Evolutionary conservation across 1,139 yeast species (phyloP), one percentile per base, ranked within the genome.

Genomic region (Hemisphaericaspora xylanilytica): DNA sequence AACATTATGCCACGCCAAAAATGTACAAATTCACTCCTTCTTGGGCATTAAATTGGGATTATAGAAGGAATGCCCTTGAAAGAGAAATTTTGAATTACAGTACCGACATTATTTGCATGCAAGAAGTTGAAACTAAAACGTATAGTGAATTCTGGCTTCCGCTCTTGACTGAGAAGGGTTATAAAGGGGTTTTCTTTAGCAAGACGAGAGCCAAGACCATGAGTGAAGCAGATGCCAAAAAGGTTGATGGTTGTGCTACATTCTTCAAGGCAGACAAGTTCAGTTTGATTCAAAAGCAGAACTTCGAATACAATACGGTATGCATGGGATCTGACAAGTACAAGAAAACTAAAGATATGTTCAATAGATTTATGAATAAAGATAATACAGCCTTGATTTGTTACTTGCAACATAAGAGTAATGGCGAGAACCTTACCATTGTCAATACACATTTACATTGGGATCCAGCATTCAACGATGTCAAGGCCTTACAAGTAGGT

Each of bases 381-480:
- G 98, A 94, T 63, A 89, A 94, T 55, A 80, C 92, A 52, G 97
- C 97, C 8, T 70, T 87, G 43, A 78, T 88, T 38, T 70, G 85
- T n/a, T 79, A 82, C 43, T 75, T 94, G 50, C 90, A 86, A 55
- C 94, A 86, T 56, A 63, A 70, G 30, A 75, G 73, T 38, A 76
- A 90, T 9, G 90, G 90, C 9, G 87, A 84, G 57, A 75, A 77
- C 47, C 65, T 92, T 36, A 73, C 87, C 48, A 73, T 88, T 33
- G 89, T 85, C 3, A 92, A 90, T 53, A 90, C 98, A 0, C 99
- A 94, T 72, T 78, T 92, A 61, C 97, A 90, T 61, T 94, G 98
- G 97, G 97, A 92, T 66, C 98, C 98, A 8, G 89, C 88, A 35
- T 87, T 81, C 59, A 87, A 88, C 58, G 99, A 94, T 66, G 99